Conservation (phyloP, 2,329 filamentous ascomycete species). For the Phialophora verrucosa region DNA sequence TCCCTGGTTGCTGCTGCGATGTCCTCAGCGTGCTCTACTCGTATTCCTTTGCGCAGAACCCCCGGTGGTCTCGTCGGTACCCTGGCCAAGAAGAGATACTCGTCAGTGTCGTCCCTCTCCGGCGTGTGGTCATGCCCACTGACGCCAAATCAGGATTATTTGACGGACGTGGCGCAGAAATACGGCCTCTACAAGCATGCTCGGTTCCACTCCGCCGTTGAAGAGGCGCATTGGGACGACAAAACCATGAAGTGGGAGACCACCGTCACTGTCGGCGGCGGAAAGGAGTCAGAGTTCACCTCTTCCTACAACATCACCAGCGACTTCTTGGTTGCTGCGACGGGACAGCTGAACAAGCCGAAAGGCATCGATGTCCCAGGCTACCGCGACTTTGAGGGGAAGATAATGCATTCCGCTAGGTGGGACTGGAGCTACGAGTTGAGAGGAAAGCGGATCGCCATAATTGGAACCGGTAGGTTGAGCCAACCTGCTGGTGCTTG, state of each 20-base stretch:
- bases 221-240: conserved; percentile 63
- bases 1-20: conserved; percentile 61
- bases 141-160: conserved; percentile 51
- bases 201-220: conserved; percentile 63
- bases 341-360: conserved; percentile 64
- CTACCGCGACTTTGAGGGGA: conserved; percentile 40
- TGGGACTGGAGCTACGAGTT: conserved; percentile 60
- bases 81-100: conserved; percentile 66
- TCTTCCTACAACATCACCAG: conserved; percentile 59
- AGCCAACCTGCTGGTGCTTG: background rate
- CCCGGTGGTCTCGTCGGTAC: conserved; percentile 63
- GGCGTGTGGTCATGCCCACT: conserved; percentile 5
- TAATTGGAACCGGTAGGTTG: conserved; percentile 61
- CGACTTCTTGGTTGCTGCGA: conserved; percentile 63
- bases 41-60: conserved; percentile 66
- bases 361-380: conserved; percentile 43
- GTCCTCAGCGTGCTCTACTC: conserved; percentile 62
- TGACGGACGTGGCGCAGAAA: conserved; percentile 46
- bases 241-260: conserved; percentile 57
- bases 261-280: conserved; percentile 58
- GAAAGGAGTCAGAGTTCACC: conserved; percentile 64
- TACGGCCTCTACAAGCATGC: conserved; percentile 59
- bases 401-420: conserved; percentile 42
- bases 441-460: conserved; percentile 59
- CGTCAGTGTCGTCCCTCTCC: conserved; percentile 40